Conservation (phyloP, 2,329 filamentous ascomycete genomes). For the Rasamsonia emersonii region DNA sequence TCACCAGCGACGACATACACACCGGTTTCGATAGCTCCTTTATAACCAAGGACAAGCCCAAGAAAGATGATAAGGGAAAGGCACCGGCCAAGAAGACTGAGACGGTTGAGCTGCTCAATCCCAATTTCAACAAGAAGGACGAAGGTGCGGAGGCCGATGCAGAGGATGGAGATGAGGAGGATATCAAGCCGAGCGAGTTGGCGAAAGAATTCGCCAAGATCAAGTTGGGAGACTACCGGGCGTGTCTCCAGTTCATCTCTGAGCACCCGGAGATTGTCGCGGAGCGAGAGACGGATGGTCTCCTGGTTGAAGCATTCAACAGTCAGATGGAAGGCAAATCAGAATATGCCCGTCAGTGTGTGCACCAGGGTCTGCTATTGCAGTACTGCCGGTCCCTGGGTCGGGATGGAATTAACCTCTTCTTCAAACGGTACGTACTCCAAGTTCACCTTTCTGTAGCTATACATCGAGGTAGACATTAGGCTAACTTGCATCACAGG, state of each 20-base stretch:
- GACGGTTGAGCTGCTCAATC: slow-evolving; percentile 67
- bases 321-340: slow-evolving; percentile 67
- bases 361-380: slow-evolving; percentile 84
- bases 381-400: slow-evolving; percentile 93
- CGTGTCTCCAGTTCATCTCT: slow-evolving; percentile 68
- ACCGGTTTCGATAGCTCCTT: slow-evolving; percentile 85
- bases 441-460: neutral
- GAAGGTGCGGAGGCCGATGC: slow-evolving; percentile 46
- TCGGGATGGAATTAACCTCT: slow-evolving; percentile 76
- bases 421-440: slow-evolving; percentile 69
- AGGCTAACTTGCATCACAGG: slow-evolving; percentile 18
- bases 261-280: slow-evolving; percentile 67
- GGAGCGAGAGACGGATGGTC: slow-evolving; percentile 81
- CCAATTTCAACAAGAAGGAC: slow-evolving; percentile 34
- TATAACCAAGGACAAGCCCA: slow-evolving; percentile 52
- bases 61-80: slow-evolving; percentile 38
- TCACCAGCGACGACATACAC: slow-evolving; percentile 83
- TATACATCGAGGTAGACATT: slow-evolving; percentile 7
- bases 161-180: slow-evolving; percentile 51
- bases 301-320: slow-evolving; percentile 88
- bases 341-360: slow-evolving; percentile 72
- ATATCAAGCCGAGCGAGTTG: slow-evolving; percentile 65
- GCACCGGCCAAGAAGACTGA: slow-evolving; percentile 29
- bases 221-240: slow-evolving; percentile 62
- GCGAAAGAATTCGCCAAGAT: slow-evolving; percentile 79